Conservation (phyloP, 495 filamentous ascomycete species). For the Opeltia flavorubescens region DNA sequence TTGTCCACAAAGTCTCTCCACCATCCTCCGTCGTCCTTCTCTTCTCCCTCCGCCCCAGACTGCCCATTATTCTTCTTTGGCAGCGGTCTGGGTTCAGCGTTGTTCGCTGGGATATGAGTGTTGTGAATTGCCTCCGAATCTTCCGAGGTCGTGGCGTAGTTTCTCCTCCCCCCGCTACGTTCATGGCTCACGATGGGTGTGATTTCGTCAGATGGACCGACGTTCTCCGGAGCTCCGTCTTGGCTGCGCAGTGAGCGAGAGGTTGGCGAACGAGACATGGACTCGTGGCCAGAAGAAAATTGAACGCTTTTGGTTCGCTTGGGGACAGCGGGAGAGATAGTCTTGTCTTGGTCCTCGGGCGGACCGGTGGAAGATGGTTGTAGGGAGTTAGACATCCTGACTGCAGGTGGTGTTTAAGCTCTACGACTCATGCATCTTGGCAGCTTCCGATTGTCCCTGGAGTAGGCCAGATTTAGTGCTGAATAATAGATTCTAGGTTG, state of each 20-base stretch:
- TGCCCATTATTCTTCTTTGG: not conserved
- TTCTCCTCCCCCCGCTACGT: conserved; percentile 6
- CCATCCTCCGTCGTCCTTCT: conserved; percentile 28
- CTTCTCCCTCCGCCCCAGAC: conserved; percentile 3
- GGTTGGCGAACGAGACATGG: conserved; percentile 1
- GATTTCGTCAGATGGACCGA: conserved; percentile 17
- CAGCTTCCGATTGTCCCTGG: too few species aligned
- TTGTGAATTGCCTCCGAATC: not conserved
- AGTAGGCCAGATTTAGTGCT: too few species aligned
- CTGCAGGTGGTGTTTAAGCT: too few species aligned
- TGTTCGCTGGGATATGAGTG: not conserved
- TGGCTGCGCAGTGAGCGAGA: not conserved
- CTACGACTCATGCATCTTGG: too few species aligned
- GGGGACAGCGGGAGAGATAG: not conserved
- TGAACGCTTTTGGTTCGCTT: conserved; percentile 1
- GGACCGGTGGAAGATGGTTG: not conserved
- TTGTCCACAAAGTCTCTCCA: conserved; percentile 42
- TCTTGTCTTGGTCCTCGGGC: not conserved
- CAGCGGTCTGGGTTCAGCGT: not conserved
- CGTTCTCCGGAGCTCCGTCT: not conserved
- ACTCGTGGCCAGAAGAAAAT: not conserved
- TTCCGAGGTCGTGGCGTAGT: conserved; percentile 2
- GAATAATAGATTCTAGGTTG: too few species aligned
- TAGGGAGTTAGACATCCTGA: not conserved
- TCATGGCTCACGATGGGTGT: conserved; percentile 18